Percentiles rank a stretch among this genome's conserved stretches.
Evolutionary conservation across 2,329 filamentous ascomycete species (phyloP).

Genomic region (Penicillium sp.): DNA sequence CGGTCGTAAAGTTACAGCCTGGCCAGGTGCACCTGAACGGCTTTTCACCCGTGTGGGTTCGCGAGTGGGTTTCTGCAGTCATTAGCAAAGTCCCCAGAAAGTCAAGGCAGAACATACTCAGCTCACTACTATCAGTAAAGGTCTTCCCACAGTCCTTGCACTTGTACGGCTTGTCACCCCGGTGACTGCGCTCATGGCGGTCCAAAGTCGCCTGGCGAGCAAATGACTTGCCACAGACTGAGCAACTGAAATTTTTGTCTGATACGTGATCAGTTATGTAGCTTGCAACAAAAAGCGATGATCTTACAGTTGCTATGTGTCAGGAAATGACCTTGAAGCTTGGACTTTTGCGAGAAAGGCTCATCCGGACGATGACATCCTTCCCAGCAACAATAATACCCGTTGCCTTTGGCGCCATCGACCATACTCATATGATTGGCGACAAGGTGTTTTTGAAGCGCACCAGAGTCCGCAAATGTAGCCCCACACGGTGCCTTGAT

Average conservation of each 20-base stretch:
- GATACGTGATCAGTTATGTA: slow-evolving; percentile 5
- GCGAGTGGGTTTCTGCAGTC: slow-evolving; percentile 39
- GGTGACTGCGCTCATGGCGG: slow-evolving; percentile 42
- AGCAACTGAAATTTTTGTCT: slow-evolving; percentile 42
- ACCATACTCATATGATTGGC: slow-evolving; percentile 35
- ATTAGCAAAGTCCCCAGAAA: slow-evolving; percentile 15
- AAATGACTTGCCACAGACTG: slow-evolving; percentile 39
- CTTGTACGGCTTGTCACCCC: slow-evolving; percentile 41
- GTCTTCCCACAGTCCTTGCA: slow-evolving; percentile 40
- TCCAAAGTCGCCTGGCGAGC: slow-evolving; percentile 42
- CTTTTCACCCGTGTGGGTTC: slow-evolving; percentile 42
- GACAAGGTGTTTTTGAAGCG: slow-evolving; percentile 39
- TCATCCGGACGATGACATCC: slow-evolving; percentile 40
- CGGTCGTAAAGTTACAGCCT: slow-evolving; percentile 41
- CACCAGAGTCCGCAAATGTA: slow-evolving; percentile 31
- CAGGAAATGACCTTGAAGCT: slow-evolving; percentile 42
- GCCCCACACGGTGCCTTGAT: slow-evolving; percentile 32
- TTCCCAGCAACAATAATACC: slow-evolving; percentile 43
- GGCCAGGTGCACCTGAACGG: slow-evolving; percentile 42
- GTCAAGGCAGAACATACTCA: slow-evolving; percentile 30
- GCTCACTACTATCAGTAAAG: slow-evolving; percentile 43
- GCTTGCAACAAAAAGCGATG: neutral
- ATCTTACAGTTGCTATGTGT: slow-evolving; percentile 42
- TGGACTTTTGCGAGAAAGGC: slow-evolving; percentile 44
- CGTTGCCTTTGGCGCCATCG: slow-evolving; percentile 36